Evolutionary conservation across 208 protist genomes (phyloP), one percentile per base, ranked within the genome.

Genomic region (Porcisia hertigi): DNA sequence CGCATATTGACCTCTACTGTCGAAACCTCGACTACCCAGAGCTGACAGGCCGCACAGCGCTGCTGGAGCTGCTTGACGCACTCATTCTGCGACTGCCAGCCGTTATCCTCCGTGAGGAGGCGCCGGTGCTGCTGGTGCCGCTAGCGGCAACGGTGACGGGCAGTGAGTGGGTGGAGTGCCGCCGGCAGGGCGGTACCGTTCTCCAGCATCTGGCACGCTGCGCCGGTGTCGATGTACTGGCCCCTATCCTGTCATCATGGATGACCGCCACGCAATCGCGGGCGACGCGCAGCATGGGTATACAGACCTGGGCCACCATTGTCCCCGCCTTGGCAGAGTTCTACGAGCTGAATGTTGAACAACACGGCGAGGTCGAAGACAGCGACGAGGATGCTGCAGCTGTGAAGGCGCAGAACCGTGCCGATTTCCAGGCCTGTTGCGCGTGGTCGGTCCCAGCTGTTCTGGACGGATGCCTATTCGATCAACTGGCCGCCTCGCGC

Each of bases 11-110:
- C 77, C 76, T 94, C 39, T 83, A 93, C 67, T 93, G 89, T 78
- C 77, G 86, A 23, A 98, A 98, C 76, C 81, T 98, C 16, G 90
- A 96, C 75, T 97, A 93, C 82, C 93, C 93, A 9, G 88, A 94
- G 58, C 66, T 94, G 34, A 85, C 79, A 3, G 94, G 93, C 16
- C 86, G 89, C 16, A 81, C 94, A 36, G 94, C 92, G 39, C 81
- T 98, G 73, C 86, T 98, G 53, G 93, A 95, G 77, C 76, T 96
- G 60, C 76, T 98, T 54, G 85, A 92, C 47, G 77, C 83, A 12
- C 86, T 97, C 43, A 65, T 90, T 36, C 75, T 84, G 57, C 92
- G 91, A 41, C 85, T 97, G 39, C 92, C 94, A 0, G 86, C 89
- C 11, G 91, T 85, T 5, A 87, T 97, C 18, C 82, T 97, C 62